phyloP scores from a whole-genome alignment of 768 basidiomycete genomes.

The Leucocoprinus sp. region DNA sequence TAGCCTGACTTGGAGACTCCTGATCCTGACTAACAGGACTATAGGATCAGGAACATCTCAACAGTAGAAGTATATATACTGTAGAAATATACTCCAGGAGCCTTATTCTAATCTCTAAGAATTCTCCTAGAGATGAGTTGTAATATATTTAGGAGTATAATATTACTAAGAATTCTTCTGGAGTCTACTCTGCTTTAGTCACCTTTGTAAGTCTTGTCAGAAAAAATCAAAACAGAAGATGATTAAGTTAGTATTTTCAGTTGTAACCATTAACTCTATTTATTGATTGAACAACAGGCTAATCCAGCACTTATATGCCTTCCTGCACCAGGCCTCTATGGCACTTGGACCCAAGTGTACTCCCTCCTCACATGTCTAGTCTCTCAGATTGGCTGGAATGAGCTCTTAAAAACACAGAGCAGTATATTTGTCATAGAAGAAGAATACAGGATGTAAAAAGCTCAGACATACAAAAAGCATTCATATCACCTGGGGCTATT shows the following conservation, averaged over 20 bases:
- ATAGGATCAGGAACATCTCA: too few species aligned
- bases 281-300: constrained; percentile 40
- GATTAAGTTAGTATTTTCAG: constrained; percentile 65
- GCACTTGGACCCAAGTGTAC: constrained; percentile 95
- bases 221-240: constrained; percentile 72
- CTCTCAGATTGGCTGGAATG: constrained; percentile 96
- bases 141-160: constrained; percentile 50
- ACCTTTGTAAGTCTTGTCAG: too few species aligned
- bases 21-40: too few species aligned
- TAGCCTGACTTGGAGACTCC: too few species aligned
- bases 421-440: constrained; percentile 99
- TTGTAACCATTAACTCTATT: too few species aligned
- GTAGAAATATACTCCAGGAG: too few species aligned
- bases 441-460: constrained; percentile 96
- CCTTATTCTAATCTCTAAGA: too few species aligned
- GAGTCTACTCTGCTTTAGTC: too few species aligned
- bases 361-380: constrained; percentile 85
- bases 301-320: constrained; percentile 92
- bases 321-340: constrained; percentile 88
- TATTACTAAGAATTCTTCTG: too few species aligned
- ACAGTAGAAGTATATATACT: too few species aligned
- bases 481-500: too few species aligned
- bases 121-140: constrained; percentile 75
- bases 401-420: constrained; percentile 90
- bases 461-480: constrained; percentile 46